These are phyloP conservation scores for Ramularia endophylla DNA, from an alignment of 2,329 filamentous ascomycete genomes.

Conservation along the genomic window DNA sequence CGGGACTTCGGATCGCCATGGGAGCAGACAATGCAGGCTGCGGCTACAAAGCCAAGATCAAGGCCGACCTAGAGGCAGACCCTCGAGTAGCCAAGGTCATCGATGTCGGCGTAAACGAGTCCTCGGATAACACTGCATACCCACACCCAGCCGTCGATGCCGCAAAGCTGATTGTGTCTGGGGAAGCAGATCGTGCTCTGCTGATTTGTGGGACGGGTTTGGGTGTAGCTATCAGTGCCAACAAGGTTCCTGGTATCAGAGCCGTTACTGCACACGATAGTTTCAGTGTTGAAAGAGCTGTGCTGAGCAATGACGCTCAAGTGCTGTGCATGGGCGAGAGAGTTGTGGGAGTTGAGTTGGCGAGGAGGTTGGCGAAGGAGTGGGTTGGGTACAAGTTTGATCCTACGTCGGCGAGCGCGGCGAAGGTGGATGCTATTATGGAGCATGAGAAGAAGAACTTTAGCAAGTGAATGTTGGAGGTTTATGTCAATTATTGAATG, in stretches of 20 bases:
- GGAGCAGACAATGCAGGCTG: conserved; percentile 68
- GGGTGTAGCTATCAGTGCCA: conserved; percentile 81
- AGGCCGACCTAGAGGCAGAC: conserved; percentile 62
- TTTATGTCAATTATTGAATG: too few relatives aligned
- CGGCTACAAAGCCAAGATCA: conserved; percentile 72
- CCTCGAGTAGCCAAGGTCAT: conserved; percentile 60
- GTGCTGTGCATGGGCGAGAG: conserved; percentile 82
- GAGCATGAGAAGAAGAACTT: conserved; percentile 42
- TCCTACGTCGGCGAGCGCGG: conserved; percentile 54
- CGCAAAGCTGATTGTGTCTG: conserved; percentile 56
- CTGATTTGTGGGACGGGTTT: conserved; percentile 82
- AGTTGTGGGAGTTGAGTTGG: conserved; percentile 75
- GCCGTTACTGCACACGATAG: conserved; percentile 88
- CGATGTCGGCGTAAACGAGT: conserved; percentile 65
- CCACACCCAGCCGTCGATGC: conserved; percentile 71
- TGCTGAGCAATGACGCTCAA: conserved; percentile 81
- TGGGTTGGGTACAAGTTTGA: conserved; percentile 85
- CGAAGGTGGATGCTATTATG: conserved; percentile 48
- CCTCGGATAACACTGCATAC: conserved; percentile 72
- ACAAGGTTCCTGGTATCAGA: conserved; percentile 77
- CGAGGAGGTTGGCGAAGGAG: conserved; percentile 68
- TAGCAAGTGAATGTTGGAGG: conserved; percentile 4
- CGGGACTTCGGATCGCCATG: conserved; percentile 50
- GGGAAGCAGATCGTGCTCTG: conserved; percentile 68
- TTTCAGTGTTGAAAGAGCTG: conserved; percentile 73